phyloP scores from a whole-genome alignment of 208 protist genomes.

The Herpetomonas muscarum region DNA sequence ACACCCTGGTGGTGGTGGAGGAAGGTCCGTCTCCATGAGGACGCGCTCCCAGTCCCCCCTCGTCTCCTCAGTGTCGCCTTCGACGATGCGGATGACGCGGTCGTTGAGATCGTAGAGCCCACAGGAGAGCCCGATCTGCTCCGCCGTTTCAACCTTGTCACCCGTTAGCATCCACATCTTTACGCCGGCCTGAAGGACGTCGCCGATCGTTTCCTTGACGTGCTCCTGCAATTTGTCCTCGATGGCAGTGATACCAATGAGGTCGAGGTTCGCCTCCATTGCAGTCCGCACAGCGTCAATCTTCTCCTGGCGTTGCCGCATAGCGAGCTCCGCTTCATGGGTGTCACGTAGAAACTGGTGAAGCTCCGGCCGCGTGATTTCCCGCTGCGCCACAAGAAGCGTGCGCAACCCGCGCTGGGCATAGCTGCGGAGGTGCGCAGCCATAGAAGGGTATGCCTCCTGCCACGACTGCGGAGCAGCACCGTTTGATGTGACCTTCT shows the following conservation, averaged over 20 bases:
- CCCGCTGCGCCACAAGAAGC: conserved; percentile 65
- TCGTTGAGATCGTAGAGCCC: conserved; percentile 49
- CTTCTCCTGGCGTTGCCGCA: conserved; percentile 34
- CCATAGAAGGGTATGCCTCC: conserved; percentile 10
- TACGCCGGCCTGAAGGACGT: conserved; percentile 75
- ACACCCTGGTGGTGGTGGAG: neutral
- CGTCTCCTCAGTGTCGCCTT: conserved; percentile 1
- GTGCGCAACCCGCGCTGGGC: conserved; percentile 69
- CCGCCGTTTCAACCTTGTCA: conserved; percentile 98
- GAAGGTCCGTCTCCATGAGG: conserved; percentile 6
- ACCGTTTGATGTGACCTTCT: neutral
- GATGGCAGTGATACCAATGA: conserved; percentile 95
- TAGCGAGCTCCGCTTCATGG: conserved; percentile 26
- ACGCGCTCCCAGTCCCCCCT: conserved; percentile 8
- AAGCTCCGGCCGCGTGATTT: conserved; percentile 38
- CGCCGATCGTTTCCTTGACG: conserved; percentile 88
- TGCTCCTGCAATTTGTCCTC: conserved; percentile 97
- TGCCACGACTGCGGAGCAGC: neutral
- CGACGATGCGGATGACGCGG: conserved; percentile 46
- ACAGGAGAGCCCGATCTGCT: conserved; percentile 92
- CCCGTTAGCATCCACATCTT: conserved; percentile 98
- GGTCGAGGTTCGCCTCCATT: conserved; percentile 82
- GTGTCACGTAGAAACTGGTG: conserved; percentile 26
- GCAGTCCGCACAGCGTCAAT: conserved; percentile 39
- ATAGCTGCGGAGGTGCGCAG: conserved; percentile 46